Percentiles rank a stretch among this genome's conserved stretches.
phyloP scores from a whole-genome alignment of 2,329 filamentous ascomycete species.

The Scedosporium boydii region DNA sequence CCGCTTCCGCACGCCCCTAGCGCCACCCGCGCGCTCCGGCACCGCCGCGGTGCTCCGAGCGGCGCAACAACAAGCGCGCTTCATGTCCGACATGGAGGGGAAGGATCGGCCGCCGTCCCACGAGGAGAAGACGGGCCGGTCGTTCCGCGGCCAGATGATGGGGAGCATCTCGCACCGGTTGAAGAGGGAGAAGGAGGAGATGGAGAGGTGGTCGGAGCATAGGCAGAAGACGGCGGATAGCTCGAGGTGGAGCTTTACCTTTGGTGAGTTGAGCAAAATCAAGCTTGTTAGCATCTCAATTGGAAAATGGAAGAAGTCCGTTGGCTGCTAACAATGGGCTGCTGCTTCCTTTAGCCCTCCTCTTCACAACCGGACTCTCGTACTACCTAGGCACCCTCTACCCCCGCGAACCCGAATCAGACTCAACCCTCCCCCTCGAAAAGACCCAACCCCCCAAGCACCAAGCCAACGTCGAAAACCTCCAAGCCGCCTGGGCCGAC shows the following conservation, averaged over 20 bases:
- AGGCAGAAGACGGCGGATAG: slow-evolving; percentile 24
- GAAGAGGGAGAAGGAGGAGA: slow-evolving; percentile 43
- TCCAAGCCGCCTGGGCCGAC: slow-evolving; percentile 62
- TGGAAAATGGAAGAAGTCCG: neutral
- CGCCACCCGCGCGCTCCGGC: neutral
- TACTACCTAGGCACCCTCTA: slow-evolving; percentile 52
- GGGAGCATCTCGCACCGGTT: slow-evolving; percentile 47
- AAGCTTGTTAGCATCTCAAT: neutral
- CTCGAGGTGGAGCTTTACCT: slow-evolving; percentile 42
- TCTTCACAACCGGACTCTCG: slow-evolving; percentile 39
- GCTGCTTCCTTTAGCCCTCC: slow-evolving; percentile 30
- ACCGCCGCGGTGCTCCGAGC: neutral
- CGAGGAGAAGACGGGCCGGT: slow-evolving; percentile 27
- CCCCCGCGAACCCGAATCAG: slow-evolving; percentile 37
- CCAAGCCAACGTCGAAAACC: slow-evolving; percentile 50
- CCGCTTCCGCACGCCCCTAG: neutral
- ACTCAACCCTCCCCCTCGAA: slow-evolving; percentile 50
- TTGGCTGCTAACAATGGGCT: neutral
- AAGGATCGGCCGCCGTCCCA: slow-evolving; percentile 15
- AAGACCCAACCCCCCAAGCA: slow-evolving; percentile 42
- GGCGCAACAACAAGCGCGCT: neutral
- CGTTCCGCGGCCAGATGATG: slow-evolving; percentile 51
- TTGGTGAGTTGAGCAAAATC: slow-evolving; percentile 30
- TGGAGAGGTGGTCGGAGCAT: slow-evolving; percentile 35
- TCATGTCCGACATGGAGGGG: slow-evolving; percentile 1